Evolutionary conservation across 2,329 filamentous ascomycete genomes (phyloP).

Genomic region (Fusarium nodosum): DNA sequence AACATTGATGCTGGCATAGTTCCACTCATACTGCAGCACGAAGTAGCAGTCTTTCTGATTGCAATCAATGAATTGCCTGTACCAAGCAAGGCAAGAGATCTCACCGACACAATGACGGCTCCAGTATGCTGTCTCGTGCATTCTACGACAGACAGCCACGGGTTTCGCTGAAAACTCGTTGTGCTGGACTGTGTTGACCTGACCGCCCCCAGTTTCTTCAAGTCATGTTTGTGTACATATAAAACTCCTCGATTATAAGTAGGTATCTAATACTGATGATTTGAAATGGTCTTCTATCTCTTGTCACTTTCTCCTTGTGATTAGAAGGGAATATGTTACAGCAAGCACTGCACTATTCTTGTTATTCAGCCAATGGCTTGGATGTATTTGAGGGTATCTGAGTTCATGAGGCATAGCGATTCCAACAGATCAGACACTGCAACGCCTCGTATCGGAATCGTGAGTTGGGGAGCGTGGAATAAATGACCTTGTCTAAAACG

Average conservation of each 20-base stretch:
- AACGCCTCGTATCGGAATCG: neutral
- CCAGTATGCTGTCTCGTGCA: neutral
- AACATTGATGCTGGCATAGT: neutral
- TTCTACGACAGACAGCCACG: no score
- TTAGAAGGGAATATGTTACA: neutral
- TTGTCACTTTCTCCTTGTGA: neutral
- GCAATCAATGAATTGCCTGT: neutral
- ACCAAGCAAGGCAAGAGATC: neutral
- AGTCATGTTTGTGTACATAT: neutral
- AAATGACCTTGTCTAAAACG: neutral
- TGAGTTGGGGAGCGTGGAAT: neutral
- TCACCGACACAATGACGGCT: neutral
- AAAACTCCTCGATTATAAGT: neutral
- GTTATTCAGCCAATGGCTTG: neutral
- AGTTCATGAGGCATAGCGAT: neutral
- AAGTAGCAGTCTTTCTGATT: no score
- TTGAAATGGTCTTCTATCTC: neutral
- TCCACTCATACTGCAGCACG: accelerated
- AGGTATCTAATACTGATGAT: neutral
- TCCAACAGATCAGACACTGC: neutral
- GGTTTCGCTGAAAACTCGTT: no score
- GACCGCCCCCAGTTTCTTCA: neutral
- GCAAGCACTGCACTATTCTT: neutral
- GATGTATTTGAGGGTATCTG: neutral
- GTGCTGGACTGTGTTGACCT: neutral